Base-by-base conservation (phyloP, 345 rosid species). In the Arabidopsis thaliana region DNA sequence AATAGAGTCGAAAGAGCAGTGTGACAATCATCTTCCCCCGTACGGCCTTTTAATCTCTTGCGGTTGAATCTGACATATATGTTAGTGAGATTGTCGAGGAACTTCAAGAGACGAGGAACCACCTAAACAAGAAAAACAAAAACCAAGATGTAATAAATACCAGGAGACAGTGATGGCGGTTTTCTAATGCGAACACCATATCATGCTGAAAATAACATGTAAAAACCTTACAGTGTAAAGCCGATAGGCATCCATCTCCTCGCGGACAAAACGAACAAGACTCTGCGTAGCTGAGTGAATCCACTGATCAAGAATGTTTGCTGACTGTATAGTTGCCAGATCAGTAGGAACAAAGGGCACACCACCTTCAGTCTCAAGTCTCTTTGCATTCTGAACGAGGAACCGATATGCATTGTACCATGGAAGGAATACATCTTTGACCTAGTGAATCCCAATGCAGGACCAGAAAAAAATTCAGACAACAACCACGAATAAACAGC, bases 351-450 rank as follows among this genome's bases (percentile, higher is more conserved):
- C 74, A 72, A 93, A 96, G 73, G 88, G 83, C 42, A 74, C 86
- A 82, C 70, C 78, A 36, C 98, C 98, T 79, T 95, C 98, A 79
- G 86, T 72, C 86, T 95, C 97, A 52, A 96, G 93, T 84, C 99
- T 88, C 84, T 89, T 93, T 23, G 97, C 93, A 80, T 96, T 96
- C 85, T 96, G 99, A 68, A 96, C 97, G 66, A 96, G 91, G 76
- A 96, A 96, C 80, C 99, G 85, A 81, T 89, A 91, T 8, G 99
- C 99, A 86, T 96, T 96, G 82, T 96, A 96, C 99, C 97, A 96
- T 33, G 99, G 99, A 78, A 96, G 99, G 83, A 96, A 93, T 53
- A 96, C 98, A 82, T 93, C 99, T 84, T 91, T 96, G 74, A 95
- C 99, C 98, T 95, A 83, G 78, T 28, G 69, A 62, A 53, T 51